These are phyloP conservation scores for Globisporangium polare DNA, from an alignment of 352 stramenopile species.

Conservation along the genomic window DNA sequence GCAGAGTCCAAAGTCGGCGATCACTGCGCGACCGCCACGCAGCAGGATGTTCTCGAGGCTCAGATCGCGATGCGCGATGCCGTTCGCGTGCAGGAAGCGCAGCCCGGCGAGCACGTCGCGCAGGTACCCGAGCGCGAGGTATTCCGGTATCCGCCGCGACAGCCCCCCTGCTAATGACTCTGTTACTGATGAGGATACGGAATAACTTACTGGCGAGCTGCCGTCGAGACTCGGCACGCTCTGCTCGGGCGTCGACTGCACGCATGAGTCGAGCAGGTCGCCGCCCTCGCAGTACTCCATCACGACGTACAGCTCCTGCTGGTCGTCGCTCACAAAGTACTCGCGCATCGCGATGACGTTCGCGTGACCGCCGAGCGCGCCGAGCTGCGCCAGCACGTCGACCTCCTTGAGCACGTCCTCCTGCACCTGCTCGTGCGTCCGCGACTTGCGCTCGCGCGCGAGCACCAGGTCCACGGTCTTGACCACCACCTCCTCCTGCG, in stretches of 20 bases:
- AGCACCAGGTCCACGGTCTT: slow-evolving; percentile 69
- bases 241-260: slow-evolving; percentile 6
- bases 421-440: slow-evolving; percentile 44
- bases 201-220: neutral
- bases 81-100: slow-evolving; percentile 57
- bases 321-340: slow-evolving; percentile 54
- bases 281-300: slow-evolving; percentile 77
- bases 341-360: slow-evolving; percentile 71
- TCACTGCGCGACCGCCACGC: slow-evolving; percentile 44
- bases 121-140: slow-evolving; percentile 50
- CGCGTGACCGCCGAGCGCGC: slow-evolving; percentile 50
- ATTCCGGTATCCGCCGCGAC: slow-evolving; percentile 33
- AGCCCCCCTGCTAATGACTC: neutral
- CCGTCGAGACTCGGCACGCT: slow-evolving; percentile 9
- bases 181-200: slow-evolving; percentile 11
- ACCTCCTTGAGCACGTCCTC: slow-evolving; percentile 71
- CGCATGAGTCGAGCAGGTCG: slow-evolving; percentile 64
- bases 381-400: slow-evolving; percentile 55
- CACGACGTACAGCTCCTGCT: slow-evolving; percentile 56
- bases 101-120: slow-evolving; percentile 65
- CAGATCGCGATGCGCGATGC: slow-evolving; percentile 92
- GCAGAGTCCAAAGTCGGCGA: slow-evolving; percentile 71
- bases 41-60: slow-evolving; percentile 98
- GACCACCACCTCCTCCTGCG: slow-evolving; percentile 52
- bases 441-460: slow-evolving; percentile 50